These are phyloP conservation scores for Phytophthora pluvialis DNA, from an alignment of 352 stramenopile species.

Conservation along the genomic window DNA sequence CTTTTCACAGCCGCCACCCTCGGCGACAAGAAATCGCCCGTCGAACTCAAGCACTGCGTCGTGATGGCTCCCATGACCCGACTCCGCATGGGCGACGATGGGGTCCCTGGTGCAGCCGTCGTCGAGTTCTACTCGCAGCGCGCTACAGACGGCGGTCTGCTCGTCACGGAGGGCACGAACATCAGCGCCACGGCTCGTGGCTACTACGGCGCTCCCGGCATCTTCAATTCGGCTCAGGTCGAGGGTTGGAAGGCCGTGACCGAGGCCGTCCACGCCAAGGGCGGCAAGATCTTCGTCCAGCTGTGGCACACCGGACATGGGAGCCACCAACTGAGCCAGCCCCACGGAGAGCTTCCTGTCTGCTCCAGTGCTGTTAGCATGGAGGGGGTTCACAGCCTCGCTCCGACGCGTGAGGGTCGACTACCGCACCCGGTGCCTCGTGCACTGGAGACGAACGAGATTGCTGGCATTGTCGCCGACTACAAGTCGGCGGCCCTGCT, in stretches of 20 bases:
- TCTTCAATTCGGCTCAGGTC: slow-evolving; percentile 62
- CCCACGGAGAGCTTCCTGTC: slow-evolving; percentile 49
- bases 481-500: slow-evolving; percentile 41
- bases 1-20: slow-evolving; percentile 58
- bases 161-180: slow-evolving; percentile 67
- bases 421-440: slow-evolving; percentile 53
- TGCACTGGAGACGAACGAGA: slow-evolving; percentile 74
- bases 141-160: slow-evolving; percentile 55
- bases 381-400: slow-evolving; percentile 35
- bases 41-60: slow-evolving; percentile 60
- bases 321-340: slow-evolving; percentile 60
- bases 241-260: slow-evolving; percentile 67
- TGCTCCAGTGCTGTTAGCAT: slow-evolving; percentile 47
- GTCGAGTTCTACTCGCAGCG: slow-evolving; percentile 69
- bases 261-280: slow-evolving; percentile 76
- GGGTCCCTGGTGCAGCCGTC: slow-evolving; percentile 42
- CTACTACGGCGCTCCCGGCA: slow-evolving; percentile 56
- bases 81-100: slow-evolving; percentile 41
- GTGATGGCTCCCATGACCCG: slow-evolving; percentile 75
- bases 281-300: slow-evolving; percentile 80
- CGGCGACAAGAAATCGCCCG: slow-evolving; percentile 39
- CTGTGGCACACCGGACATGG: slow-evolving; percentile 87
- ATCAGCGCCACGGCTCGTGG: slow-evolving; percentile 50
- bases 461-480: slow-evolving; percentile 47
- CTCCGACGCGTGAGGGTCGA: slow-evolving; percentile 41